Evolutionary conservation across 1,284 basidiomycete species (phyloP).

Genomic region (Phellopilus nigrolimitatus): DNA sequence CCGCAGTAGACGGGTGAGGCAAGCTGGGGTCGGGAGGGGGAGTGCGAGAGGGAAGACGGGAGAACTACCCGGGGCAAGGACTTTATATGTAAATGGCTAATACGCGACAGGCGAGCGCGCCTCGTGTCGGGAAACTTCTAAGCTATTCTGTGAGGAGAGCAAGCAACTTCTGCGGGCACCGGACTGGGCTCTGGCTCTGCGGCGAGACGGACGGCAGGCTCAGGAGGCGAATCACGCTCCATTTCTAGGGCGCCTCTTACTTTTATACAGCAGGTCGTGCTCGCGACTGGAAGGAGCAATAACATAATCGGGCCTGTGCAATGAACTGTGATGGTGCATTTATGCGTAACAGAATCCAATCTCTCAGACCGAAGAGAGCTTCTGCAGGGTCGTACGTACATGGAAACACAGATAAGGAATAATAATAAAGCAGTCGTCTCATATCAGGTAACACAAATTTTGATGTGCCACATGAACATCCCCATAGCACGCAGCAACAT

Average conservation of each 20-base stretch:
- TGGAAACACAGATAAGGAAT: too few relatives aligned
- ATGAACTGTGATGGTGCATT: too few relatives aligned
- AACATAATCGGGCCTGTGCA: too few relatives aligned
- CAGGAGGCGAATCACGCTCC: background rate
- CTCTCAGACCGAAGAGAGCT: too few relatives aligned
- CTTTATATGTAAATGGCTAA: slow-evolving; percentile 18
- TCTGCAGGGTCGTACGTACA: too few relatives aligned
- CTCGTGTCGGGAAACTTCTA: slow-evolving; percentile 17
- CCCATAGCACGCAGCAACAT: background rate
- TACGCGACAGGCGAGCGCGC: slow-evolving; percentile 10
- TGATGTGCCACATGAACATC: background rate
- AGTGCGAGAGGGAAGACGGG: slow-evolving; percentile 15
- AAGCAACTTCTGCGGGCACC: background rate
- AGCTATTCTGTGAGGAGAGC: too few relatives aligned
- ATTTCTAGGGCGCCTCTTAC: background rate
- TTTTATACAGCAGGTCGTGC: background rate
- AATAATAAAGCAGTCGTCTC: too few relatives aligned
- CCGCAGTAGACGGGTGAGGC: background rate
- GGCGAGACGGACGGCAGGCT: too few relatives aligned
- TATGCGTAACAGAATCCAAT: too few relatives aligned
- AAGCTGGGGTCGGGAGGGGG: slow-evolving; percentile 21
- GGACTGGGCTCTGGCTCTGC: too few relatives aligned
- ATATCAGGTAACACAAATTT: too few relatives aligned
- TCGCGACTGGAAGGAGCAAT: background rate
- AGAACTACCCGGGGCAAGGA: slow-evolving; percentile 2